Base-by-base conservation (phyloP, 192 early-diverging fungal genomes). In the Coemansia sp. region DNA sequence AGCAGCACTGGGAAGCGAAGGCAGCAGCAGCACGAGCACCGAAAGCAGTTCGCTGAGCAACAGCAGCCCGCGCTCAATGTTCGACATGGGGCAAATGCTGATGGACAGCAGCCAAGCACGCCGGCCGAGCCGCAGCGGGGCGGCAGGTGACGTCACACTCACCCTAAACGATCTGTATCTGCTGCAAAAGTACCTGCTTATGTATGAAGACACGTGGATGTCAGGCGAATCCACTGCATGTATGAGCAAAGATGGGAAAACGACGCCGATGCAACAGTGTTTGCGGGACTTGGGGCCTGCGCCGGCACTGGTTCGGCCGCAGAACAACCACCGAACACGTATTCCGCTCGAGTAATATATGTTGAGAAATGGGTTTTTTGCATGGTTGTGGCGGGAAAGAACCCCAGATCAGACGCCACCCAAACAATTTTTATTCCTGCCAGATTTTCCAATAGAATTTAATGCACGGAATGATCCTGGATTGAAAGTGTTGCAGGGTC, bases 81-180 rank as follows among this genome's bases (percentile, higher is more conserved):
- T 57, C 26, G 55, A 71, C 52, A 62, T 71, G 22, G 44, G 55
- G 15, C 38, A 48, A 28, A 57, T 25, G 7, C 9, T 49, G 58
- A 19, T 48, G 22, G 57, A 57, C 6, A 28, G 57, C 19, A 47
- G 21, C 4, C 19, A 34, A 34, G 57, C 19, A 12, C 19, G 46
- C 31, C 40, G 56, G 23, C 44, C 62, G 20, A 57, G 53, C 52
- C 53, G 40, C 0, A 31, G 34, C 12, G 62, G 52, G 9, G 34
- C 54, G 12, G 48, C 53, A 38, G 36, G 61, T 19, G 62, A 59
- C 15, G 69, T 78, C 2, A 48, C 56, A 4, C 37, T 78, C 61
- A 62, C 69, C 22, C 59, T 78, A 37, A 78, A 78, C 44, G 75
- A 78, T 59, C 64, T 78, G 63, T 78, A 78, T 51, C 8, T 78